Evolutionary conservation across 2,329 filamentous ascomycete genomes (phyloP), one percentile per base, ranked within the genome.

Genomic region (Alternaria gansuensis): DNA sequence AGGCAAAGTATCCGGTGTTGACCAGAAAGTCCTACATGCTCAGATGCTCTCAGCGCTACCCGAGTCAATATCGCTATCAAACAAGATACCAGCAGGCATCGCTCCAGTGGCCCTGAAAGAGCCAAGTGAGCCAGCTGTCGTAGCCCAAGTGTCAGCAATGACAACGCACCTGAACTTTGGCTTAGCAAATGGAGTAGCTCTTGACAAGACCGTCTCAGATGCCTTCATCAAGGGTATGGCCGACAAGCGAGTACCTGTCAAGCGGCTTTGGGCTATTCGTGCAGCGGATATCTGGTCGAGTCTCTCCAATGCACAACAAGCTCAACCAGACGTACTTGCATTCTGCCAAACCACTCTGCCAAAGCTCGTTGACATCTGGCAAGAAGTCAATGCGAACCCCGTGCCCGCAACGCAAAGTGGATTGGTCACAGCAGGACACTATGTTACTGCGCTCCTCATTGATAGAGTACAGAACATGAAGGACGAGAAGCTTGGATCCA

Each of bases 1-100:
- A 17, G 89, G 91, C 52, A 99, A 98, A 74, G 83, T 97, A 21
- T 85, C 93, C 3, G 89, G 90, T 52, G 88, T 91, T 14, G 95
- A 99, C 59, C 93, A 98, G 68, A 90, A 93, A 70, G 84, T 90
- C 4, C 81, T 93, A 3, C 88, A 97, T 77, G 89, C 92, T 4
- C 90, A 95, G 71, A 91, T 96, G 82, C 83, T 99, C 3, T 82
- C 85, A 49, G 82, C 83, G 6, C 60, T 77, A 3, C 67, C 64
- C 1, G 80, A 86, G 41, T 90, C 87, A 2, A 76, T 82, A 10
- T 77, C 83, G 2, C 83, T 90, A 37, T 89, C 91, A 0, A 82
- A 84, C 57, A 90, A 90, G 65, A 83, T 94, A 29, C 84, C 87
- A 1, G 80, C 83, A 49, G 87, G 86, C 6, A 83, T 98, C 58